phyloP scores from a whole-genome alignment of 352 stramenopile species.

The Elongisporangium prolatum region DNA sequence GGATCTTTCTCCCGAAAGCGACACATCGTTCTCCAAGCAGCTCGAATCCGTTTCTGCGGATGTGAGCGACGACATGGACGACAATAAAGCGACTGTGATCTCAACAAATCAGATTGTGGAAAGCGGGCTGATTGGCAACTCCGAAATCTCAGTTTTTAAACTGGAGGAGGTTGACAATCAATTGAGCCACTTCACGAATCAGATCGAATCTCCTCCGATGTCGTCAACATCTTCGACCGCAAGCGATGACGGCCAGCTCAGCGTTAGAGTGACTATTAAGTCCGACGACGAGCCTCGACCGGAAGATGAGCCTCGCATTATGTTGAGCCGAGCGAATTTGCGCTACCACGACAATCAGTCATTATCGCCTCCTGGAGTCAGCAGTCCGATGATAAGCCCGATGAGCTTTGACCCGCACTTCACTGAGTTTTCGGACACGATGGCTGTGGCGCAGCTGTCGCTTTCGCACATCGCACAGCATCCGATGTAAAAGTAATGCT shows the following conservation, averaged over 20 bases:
- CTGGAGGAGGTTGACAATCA: constrained; percentile 17
- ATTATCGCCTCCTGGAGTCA: not conserved
- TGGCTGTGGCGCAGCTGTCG: not conserved
- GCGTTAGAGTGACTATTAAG: constrained; percentile 15
- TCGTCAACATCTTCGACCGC: constrained; percentile 40
- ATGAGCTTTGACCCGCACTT: constrained; percentile 23
- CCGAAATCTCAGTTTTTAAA: not conserved
- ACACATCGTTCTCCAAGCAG: constrained; percentile 7
- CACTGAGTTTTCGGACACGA: constrained; percentile 8
- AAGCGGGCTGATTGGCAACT: not conserved
- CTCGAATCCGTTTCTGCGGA: constrained; percentile 19
- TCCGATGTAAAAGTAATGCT: not conserved
- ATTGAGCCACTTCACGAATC: constrained; percentile 12
- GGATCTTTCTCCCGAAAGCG: not conserved
- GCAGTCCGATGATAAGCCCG: not conserved
- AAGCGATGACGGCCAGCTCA: constrained; percentile 32
- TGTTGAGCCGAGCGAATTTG: constrained; percentile 13
- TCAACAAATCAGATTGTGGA: constrained; percentile 6
- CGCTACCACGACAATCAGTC: constrained; percentile 4
- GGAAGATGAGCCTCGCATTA: constrained; percentile 22
- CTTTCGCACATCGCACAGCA: not conserved
- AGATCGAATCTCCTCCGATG: constrained; percentile 11
- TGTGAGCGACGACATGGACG: constrained; percentile 19
- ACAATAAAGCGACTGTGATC: constrained; percentile 17
- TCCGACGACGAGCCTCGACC: constrained; percentile 29